These are phyloP conservation scores for Epithele typhae DNA, from an alignment of 768 basidiomycete species.

Conservation along the genomic window DNA sequence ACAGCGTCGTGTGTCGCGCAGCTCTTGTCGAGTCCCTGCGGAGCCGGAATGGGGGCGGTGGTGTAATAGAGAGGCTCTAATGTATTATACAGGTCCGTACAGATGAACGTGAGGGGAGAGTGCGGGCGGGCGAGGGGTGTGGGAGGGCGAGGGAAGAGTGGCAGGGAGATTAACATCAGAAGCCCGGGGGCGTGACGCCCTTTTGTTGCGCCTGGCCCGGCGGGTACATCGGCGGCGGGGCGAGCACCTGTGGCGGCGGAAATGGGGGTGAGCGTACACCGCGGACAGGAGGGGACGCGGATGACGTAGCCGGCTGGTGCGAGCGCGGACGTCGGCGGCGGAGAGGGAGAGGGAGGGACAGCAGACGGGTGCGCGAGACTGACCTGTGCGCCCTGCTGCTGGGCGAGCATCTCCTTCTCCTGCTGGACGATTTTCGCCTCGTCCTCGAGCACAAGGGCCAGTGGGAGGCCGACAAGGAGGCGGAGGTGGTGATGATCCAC, in stretches of 20 bases:
- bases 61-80: conserved; percentile 5
- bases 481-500: conserved; percentile 94
- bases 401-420: conserved; percentile 90
- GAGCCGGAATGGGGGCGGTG: background rate
- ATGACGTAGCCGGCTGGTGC: background rate
- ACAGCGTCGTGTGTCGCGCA: too few relatives aligned
- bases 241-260: conserved; percentile 56
- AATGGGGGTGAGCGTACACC: conserved; percentile 4
- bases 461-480: conserved; percentile 91
- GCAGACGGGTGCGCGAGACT: conserved; percentile 2
- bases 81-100: conserved; percentile 17
- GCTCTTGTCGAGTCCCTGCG: too few relatives aligned
- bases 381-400: conserved; percentile 82
- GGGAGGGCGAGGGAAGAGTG: conserved; percentile 1
- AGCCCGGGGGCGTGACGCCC: conserved; percentile 81
- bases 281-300: background rate
- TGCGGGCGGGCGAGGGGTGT: too few relatives aligned
- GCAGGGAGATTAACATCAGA: conserved; percentile 47
- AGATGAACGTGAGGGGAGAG: background rate
- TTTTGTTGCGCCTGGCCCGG: conserved; percentile 35
- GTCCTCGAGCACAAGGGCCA: conserved; percentile 92
- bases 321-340: conserved; percentile 1
- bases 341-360: background rate
- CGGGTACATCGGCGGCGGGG: conserved; percentile 53
- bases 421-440: conserved; percentile 93